Conservation (phyloP, 2,329 filamentous ascomycete genomes). For the Huntiella abstrusa region DNA sequence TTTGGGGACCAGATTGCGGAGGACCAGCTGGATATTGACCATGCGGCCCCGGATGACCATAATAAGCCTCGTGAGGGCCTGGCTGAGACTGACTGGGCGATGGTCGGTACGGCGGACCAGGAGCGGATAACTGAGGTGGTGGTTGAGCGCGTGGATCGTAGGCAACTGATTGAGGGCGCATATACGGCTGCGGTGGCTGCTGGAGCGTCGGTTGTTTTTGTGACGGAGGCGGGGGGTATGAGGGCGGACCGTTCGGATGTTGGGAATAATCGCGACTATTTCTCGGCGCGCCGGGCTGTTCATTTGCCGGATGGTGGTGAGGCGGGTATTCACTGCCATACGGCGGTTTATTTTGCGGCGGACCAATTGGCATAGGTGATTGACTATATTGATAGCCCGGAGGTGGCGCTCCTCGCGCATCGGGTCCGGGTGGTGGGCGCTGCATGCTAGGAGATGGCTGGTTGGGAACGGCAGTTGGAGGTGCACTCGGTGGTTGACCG, state of each 20-base stretch:
- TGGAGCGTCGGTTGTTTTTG: constrained; percentile 4
- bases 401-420: constrained; percentile 10
- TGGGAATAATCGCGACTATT: constrained; percentile 26
- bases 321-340: constrained; percentile 35
- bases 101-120: not conserved
- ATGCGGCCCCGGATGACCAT: not conserved
- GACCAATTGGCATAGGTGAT: constrained; percentile 10
- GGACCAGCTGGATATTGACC: constrained; percentile 8
- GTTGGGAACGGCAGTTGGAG: constrained; percentile 11
- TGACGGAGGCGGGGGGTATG: constrained; percentile 14
- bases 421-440: constrained; percentile 9
- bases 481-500: constrained; percentile 16
- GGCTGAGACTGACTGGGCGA: not conserved
- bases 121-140: not conserved
- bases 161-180: not conserved
- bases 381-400: constrained; percentile 13
- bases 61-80: not conserved
- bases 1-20: constrained; percentile 14
- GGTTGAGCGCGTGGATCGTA: constrained; percentile 1
- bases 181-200: constrained; percentile 5
- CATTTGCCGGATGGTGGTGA: constrained; percentile 11
- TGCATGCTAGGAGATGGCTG: constrained; percentile 16
- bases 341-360: constrained; percentile 11
- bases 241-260: constrained; percentile 11
- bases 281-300: constrained; percentile 23